Evolutionary conservation across 306 rosid genomes (phyloP).

Genomic region (Gastrolobium villosum): DNA sequence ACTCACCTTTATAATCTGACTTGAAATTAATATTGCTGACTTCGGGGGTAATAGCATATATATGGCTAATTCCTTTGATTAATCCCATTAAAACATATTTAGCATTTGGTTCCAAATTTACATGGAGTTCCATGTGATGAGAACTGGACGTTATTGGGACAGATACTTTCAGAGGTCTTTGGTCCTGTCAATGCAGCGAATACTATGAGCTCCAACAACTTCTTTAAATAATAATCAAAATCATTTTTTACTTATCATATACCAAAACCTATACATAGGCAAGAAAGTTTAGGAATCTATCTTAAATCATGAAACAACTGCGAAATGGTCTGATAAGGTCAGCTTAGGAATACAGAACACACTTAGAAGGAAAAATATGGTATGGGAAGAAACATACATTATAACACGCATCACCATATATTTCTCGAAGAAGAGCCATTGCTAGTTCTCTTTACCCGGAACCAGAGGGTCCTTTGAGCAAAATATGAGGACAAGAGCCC

Average conservation of each 20-base stretch:
- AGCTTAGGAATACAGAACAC: constrained; percentile 35
- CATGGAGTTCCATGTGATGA: constrained; percentile 85
- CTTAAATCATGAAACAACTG: constrained; percentile 85
- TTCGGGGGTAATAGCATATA: constrained; percentile 69
- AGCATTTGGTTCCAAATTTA: constrained; percentile 71
- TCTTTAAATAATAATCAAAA: not conserved
- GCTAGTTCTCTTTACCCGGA: constrained; percentile 78
- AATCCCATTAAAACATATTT: constrained; percentile 84
- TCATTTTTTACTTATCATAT: not conserved
- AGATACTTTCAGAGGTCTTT: constrained; percentile 62
- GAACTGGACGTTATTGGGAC: constrained; percentile 80
- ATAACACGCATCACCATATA: constrained; percentile 74
- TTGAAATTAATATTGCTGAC: constrained; percentile 64
- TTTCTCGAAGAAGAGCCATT: constrained; percentile 79
- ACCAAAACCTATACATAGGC: not conserved
- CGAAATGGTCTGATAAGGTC: constrained; percentile 49
- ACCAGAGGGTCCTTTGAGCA: constrained; percentile 78
- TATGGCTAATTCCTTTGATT: constrained; percentile 77
- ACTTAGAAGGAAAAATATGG: constrained; percentile 1
- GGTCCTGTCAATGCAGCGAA: constrained; percentile 67
- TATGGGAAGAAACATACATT: constrained; percentile 63
- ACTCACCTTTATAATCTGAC: constrained; percentile 75
- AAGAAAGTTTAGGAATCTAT: constrained; percentile 24
- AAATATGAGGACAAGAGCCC: constrained; percentile 70
- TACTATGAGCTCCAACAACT: constrained; percentile 35